A percentile compares a stretch with the other conserved stretches of the same genome.
Conservation (phyloP, 345 rosid genomes). For the Carallia brachiata region DNA sequence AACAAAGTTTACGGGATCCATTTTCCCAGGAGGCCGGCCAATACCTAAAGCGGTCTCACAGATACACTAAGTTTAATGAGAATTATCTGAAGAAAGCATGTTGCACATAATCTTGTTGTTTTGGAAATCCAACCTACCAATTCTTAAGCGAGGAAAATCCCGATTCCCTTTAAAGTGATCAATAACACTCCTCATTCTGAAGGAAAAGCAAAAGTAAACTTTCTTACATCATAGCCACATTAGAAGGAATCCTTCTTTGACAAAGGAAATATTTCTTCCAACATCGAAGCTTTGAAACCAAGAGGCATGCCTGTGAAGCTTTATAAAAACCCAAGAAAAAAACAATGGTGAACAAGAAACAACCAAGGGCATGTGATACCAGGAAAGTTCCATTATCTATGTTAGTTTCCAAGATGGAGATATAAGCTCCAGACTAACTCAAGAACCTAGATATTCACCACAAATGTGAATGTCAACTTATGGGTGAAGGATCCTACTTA, state of each 20-base stretch:
- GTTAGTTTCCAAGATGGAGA: neutral
- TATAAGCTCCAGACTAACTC: neutral
- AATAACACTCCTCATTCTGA: conserved; percentile 84
- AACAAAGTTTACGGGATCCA: conserved; percentile 72
- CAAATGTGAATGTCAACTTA: neutral
- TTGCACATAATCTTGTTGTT: neutral
- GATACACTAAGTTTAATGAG: neutral
- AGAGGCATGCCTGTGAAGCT: too few relatives aligned
- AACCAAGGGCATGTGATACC: neutral
- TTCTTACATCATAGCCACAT: neutral
- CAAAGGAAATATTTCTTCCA: neutral
- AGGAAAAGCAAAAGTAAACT: conserved; percentile 11
- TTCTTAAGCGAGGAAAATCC: conserved; percentile 91
- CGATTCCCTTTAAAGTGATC: conserved; percentile 86
- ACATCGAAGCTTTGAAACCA: too few relatives aligned
- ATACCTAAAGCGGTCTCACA: conserved; percentile 52
- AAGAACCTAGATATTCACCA: neutral
- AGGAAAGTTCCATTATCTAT: too few relatives aligned
- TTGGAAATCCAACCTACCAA: conserved; percentile 43
- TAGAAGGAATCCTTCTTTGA: neutral
- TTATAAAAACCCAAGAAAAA: too few relatives aligned
- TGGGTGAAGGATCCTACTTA: neutral
- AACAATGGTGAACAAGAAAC: too few relatives aligned
- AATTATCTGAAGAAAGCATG: neutral
- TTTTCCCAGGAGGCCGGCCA: conserved; percentile 95